Conservation (phyloP, 1,284 basidiomycete genomes). For the Trametes hirsuta region DNA sequence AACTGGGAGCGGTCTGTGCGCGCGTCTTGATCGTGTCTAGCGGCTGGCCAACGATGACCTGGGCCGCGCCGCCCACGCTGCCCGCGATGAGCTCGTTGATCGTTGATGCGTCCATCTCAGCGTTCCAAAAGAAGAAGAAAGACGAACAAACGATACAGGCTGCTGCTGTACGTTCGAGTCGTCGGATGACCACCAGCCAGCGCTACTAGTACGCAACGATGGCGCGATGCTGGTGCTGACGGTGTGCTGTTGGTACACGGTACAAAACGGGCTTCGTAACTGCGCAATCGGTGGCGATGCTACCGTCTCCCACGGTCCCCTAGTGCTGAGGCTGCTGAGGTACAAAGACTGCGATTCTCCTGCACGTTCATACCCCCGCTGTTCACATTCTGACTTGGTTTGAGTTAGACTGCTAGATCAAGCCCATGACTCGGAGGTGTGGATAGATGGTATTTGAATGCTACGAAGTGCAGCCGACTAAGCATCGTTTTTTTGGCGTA, state of each 20-base stretch:
- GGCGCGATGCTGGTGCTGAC: conserved; percentile 10
- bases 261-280: conserved; percentile 1
- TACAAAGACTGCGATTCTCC: no score
- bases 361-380: no score
- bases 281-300: conserved; percentile 1
- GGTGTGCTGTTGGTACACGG: no score
- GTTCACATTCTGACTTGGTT: no score
- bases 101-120: conserved; percentile 44
- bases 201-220: neutral
- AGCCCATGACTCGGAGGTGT: no score
- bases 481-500: no score
- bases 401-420: no score
- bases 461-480: no score
- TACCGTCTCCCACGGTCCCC: neutral
- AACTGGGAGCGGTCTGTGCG: conserved; percentile 79
- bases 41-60: conserved; percentile 87
- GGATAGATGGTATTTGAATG: no score
- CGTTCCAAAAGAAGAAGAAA: neutral
- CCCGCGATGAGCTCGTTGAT: conserved; percentile 79
- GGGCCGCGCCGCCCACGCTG: conserved; percentile 77
- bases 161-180: no score
- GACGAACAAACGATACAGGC: neutral
- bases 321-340: no score
- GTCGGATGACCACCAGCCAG: no score
- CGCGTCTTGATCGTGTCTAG: conserved; percentile 88